A percentile compares a stretch with the other conserved stretches of the same genome.
Conservation (phyloP, 352 stramenopile species). For the Peronosclerospora sorghi region DNA sequence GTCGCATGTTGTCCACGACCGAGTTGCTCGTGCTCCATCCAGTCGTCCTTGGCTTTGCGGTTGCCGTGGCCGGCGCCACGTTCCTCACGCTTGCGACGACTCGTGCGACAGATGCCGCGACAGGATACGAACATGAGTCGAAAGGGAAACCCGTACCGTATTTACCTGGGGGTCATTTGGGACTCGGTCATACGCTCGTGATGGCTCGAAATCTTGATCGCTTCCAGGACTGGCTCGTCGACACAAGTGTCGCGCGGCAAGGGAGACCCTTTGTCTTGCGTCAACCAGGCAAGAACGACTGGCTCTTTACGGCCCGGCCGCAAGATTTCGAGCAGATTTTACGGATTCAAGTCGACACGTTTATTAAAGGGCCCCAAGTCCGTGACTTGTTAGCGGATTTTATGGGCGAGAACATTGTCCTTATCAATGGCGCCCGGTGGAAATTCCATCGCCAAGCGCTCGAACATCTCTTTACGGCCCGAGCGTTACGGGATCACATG, state of each 20-base stretch:
- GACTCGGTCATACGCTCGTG: constrained; percentile 24
- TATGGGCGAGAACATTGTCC: constrained; percentile 35
- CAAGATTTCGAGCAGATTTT: constrained; percentile 41
- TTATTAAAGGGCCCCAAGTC: constrained; percentile 35
- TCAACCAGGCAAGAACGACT: constrained; percentile 30
- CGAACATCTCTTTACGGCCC: constrained; percentile 31
- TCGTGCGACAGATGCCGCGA: constrained; percentile 6
- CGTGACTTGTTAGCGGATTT: constrained; percentile 28
- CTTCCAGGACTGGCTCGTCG: constrained; percentile 31
- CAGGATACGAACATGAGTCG: constrained; percentile 2
- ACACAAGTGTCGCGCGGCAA: constrained; percentile 20
- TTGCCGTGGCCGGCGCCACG: constrained; percentile 8
- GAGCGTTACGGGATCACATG: constrained; percentile 30
- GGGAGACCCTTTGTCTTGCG: constrained; percentile 19
- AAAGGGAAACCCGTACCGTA: constrained; percentile 13
- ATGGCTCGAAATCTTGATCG: constrained; percentile 18
- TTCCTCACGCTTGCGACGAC: constrained; percentile 5
- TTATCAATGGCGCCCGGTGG: constrained; percentile 35
- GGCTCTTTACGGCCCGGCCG: constrained; percentile 26
- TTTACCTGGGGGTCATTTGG: constrained; percentile 11
- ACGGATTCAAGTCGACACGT: constrained; percentile 38
- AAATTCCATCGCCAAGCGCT: constrained; percentile 33
- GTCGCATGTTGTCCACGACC: constrained; percentile 18
- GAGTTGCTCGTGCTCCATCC: constrained; percentile 9
- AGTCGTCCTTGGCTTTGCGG: constrained; percentile 13